Conservation (phyloP, 192 early-diverging fungal genomes). For the Backusella morwellensis region DNA sequence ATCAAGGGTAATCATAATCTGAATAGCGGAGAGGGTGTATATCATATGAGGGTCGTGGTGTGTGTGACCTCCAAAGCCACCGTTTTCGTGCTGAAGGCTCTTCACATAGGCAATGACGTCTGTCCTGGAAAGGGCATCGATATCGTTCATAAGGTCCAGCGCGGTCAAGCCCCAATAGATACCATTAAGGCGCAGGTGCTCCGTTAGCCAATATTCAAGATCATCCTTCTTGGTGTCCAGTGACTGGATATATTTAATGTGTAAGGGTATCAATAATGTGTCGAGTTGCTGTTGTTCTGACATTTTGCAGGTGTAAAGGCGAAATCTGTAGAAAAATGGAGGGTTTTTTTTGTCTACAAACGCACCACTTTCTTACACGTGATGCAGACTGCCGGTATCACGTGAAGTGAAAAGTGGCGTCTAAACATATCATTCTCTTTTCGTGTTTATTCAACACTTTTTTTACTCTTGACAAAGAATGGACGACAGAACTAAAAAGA, state of each 20-base stretch:
- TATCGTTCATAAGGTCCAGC: conserved; percentile 64
- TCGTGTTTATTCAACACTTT: not conserved
- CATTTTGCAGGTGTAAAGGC: not conserved
- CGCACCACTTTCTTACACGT: no score
- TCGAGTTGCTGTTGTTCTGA: conserved; percentile 5
- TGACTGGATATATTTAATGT: conserved; percentile 70
- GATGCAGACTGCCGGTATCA: no score
- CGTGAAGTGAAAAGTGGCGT: no score
- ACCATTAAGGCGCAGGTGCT: conserved; percentile 88
- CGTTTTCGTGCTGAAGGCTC: conserved; percentile 77
- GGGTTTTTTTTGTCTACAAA: no score
- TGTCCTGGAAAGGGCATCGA: conserved; percentile 64
- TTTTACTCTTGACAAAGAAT: not conserved
- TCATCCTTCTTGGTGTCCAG: conserved; percentile 76
- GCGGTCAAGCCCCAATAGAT: conserved; percentile 95
- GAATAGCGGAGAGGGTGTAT: conserved; percentile 90
- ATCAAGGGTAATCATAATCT: conserved; percentile 81
- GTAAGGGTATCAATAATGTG: conserved; percentile 55
- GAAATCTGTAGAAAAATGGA: not conserved
- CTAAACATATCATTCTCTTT: no score
- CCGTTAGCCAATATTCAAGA: conserved; percentile 92
- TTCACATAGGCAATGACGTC: conserved; percentile 79
- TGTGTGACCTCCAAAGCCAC: conserved; percentile 89
- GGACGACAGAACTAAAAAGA: conserved; percentile 11
- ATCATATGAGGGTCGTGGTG: conserved; percentile 90